phyloP scores from a whole-genome alignment of 148 eudicot genomes.

The Rhododendron molle region DNA sequence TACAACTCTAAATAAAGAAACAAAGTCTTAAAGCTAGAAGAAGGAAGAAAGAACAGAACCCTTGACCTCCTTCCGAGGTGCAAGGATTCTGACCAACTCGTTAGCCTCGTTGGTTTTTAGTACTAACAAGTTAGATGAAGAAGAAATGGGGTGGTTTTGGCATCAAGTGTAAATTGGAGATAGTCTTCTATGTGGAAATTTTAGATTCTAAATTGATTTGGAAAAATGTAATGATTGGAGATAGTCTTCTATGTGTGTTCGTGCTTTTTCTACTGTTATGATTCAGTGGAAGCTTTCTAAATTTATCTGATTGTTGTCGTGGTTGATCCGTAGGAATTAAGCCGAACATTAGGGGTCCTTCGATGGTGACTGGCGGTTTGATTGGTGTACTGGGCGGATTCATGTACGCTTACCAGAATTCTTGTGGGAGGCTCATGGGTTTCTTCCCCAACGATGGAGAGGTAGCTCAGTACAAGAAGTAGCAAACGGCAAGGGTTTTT shows the following conservation, averaged over 20 bases:
- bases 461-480: slow-evolving; percentile 69
- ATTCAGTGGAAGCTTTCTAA: not conserved
- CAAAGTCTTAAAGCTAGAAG: too few relatives aligned
- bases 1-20: too few relatives aligned
- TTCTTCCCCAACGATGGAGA: slow-evolving; percentile 93
- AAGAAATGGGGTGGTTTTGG: not conserved
- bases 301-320: slow-evolving; percentile 8
- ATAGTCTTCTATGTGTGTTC: not conserved
- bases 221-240: not conserved
- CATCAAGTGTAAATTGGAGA: not conserved
- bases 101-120: too few relatives aligned
- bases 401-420: slow-evolving; percentile 96
- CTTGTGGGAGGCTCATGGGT: slow-evolving; percentile 94
- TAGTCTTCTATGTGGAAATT: too few relatives aligned
- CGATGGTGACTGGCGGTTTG: slow-evolving; percentile 94
- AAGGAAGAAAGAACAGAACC: too few relatives aligned
- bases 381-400: slow-evolving; percentile 90
- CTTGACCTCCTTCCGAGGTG: too few relatives aligned
- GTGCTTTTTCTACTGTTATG: not conserved
- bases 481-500: not conserved
- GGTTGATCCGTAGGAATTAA: slow-evolving; percentile 51
- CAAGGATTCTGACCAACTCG: too few relatives aligned
- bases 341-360: slow-evolving; percentile 86
- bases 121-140: not conserved
- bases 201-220: not conserved